Conservation (phyloP, 2,329 filamentous ascomycete genomes). For the Dendrostoma leiphaemia region DNA sequence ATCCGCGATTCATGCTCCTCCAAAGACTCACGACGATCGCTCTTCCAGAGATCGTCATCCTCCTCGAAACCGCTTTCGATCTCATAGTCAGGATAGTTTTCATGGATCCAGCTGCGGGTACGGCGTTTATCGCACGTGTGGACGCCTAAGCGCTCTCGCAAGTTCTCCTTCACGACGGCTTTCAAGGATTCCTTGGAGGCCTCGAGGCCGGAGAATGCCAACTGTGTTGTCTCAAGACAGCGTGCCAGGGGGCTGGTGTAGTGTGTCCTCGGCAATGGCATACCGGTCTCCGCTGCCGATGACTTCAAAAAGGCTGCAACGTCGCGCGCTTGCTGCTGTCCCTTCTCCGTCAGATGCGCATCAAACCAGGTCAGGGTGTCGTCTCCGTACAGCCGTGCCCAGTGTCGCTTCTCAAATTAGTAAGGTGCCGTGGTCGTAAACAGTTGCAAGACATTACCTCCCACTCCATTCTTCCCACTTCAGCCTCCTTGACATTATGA, state of each 20-base stretch:
- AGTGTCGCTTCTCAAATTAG: slow-evolving; percentile 28
- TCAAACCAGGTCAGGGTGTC: slow-evolving; percentile 37
- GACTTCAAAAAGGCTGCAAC: slow-evolving; percentile 51
- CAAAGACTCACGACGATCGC: slow-evolving; percentile 46
- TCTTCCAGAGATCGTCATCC: slow-evolving; percentile 50
- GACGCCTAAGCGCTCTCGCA: slow-evolving; percentile 58
- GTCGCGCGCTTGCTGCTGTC: slow-evolving; percentile 50
- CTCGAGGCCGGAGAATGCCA: slow-evolving; percentile 27
- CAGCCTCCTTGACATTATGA: slow-evolving; percentile 48
- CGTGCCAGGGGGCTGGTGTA: slow-evolving; percentile 59
- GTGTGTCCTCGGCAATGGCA: slow-evolving; percentile 51
- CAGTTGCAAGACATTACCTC: slow-evolving; percentile 36
- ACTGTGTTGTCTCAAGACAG: slow-evolving; percentile 53
- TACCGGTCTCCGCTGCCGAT: slow-evolving; percentile 41
- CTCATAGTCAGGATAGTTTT: slow-evolving; percentile 46
- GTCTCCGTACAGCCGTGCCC: slow-evolving; percentile 39
- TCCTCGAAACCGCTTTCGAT: slow-evolving; percentile 56
- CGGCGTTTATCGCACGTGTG: slow-evolving; percentile 62
- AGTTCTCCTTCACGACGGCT: slow-evolving; percentile 55
- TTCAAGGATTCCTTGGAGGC: slow-evolving; percentile 43
- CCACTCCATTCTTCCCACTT: slow-evolving; percentile 56
- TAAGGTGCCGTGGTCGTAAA: not conserved
- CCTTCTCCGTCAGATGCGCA: slow-evolving; percentile 48
- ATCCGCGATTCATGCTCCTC: slow-evolving; percentile 44
- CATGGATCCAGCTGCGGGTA: slow-evolving; percentile 42